phyloP scores from a whole-genome alignment of 257 asterid genomes.

The Solanum lycopersicoides region DNA sequence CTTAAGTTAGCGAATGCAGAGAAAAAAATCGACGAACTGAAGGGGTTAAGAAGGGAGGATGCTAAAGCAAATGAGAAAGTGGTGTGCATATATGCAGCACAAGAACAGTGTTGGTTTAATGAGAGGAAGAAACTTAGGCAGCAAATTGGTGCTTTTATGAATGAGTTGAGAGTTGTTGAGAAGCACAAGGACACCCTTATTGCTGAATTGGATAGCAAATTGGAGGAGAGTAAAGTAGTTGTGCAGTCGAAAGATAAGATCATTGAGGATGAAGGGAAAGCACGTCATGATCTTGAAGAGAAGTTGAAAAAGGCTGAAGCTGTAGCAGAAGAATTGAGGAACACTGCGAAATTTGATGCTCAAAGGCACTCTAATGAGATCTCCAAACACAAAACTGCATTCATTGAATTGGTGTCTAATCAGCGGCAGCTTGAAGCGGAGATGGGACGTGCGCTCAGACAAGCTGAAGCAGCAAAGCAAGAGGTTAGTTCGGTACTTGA shows the following conservation, averaged over 20 bases:
- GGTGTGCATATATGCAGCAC: conserved; percentile 61
- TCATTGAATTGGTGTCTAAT: conserved; percentile 79
- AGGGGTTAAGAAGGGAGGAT: conserved; percentile 65
- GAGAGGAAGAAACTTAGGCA: conserved; percentile 69
- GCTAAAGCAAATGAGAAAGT: conserved; percentile 90
- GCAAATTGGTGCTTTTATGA: conserved; percentile 59
- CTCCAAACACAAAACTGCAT: conserved; percentile 56
- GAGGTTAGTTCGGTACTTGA: conserved; percentile 51
- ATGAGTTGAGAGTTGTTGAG: conserved; percentile 43
- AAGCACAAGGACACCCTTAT: conserved; percentile 23
- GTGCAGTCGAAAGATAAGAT: conserved; percentile 44
- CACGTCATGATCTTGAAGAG: conserved; percentile 41
- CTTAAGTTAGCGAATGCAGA: conserved; percentile 44
- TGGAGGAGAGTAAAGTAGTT: conserved; percentile 33
- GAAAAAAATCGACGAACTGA: conserved; percentile 39
- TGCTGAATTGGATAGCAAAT: conserved; percentile 39
- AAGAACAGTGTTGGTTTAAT: conserved; percentile 72
- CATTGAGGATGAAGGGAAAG: conserved; percentile 35
- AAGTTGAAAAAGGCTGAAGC: conserved; percentile 32
- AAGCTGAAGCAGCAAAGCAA: conserved; percentile 59
- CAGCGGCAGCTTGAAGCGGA: conserved; percentile 92
- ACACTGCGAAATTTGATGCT: conserved; percentile 30
- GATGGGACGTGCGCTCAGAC: conserved; percentile 72
- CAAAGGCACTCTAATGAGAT: conserved; percentile 53
- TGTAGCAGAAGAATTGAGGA: conserved; percentile 37